A percentile compares a stretch with the other conserved stretches of the same genome.
Conservation (phyloP, 768 basidiomycete species). For the Boletus huronensis region DNA sequence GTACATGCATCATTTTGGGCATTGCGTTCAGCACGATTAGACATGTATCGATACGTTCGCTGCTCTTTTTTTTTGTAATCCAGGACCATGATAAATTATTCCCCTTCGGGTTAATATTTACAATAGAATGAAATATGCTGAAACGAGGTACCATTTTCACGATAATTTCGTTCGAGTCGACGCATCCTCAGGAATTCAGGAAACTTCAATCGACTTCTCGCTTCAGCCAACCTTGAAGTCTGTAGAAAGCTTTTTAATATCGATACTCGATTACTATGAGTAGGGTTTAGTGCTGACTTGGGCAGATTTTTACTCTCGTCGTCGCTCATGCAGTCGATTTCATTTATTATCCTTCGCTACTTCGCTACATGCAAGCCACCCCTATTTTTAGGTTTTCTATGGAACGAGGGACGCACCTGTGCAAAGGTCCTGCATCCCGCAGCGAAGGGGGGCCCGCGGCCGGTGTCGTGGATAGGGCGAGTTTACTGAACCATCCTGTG, state of each 20-base stretch:
- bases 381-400: not conserved
- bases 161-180: not conserved
- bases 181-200: not conserved
- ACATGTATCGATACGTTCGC: slow-evolving; percentile 3
- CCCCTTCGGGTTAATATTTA: too few relatives aligned
- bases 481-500: not conserved
- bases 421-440: not conserved
- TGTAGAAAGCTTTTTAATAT: not conserved
- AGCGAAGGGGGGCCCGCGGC: too few relatives aligned
- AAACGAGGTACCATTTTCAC: too few relatives aligned
- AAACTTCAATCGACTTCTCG: not conserved
- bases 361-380: not conserved
- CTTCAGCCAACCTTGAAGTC: not conserved
- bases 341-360: not conserved
- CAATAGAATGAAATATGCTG: not conserved
- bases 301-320: not conserved
- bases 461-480: not conserved
- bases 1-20: not conserved
- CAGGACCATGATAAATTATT: too few relatives aligned
- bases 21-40: not conserved
- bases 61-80: not conserved
- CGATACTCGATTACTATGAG: not conserved
- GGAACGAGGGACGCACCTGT: not conserved
- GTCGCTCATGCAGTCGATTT: not conserved
- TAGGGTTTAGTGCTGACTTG: not conserved